phyloP scores from a whole-genome alignment of 2,329 filamentous ascomycete genomes.

The Aureobasidium sp. region DNA sequence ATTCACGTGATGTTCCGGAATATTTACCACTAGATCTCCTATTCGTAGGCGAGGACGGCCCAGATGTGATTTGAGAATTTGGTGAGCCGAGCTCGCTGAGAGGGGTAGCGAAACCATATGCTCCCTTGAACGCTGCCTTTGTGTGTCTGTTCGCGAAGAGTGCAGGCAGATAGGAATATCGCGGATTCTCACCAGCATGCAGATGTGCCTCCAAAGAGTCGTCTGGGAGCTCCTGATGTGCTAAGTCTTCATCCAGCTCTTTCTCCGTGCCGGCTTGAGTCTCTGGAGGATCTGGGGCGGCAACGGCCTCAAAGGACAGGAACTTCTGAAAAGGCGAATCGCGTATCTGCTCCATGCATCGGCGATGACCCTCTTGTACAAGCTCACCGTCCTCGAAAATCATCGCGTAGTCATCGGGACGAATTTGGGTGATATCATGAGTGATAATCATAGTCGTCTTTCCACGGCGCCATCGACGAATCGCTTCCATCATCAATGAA shows the following conservation, averaged over 20 bases:
- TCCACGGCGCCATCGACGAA: slow-evolving; percentile 66
- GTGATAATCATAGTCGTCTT: slow-evolving; percentile 93
- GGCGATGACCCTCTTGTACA: slow-evolving; percentile 60
- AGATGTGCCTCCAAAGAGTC: slow-evolving; percentile 26
- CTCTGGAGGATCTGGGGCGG: not conserved
- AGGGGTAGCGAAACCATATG: not conserved
- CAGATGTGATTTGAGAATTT: not conserved
- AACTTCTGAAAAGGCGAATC: slow-evolving; percentile 28
- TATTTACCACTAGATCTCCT: not conserved
- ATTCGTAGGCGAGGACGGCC: not conserved
- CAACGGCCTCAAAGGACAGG: slow-evolving; percentile 11
- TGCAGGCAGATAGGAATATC: slow-evolving; percentile 23
- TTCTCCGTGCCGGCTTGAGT: not conserved
- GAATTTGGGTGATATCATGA: slow-evolving; percentile 75
- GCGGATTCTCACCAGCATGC: slow-evolving; percentile 23
- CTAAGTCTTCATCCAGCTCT: not conserved
- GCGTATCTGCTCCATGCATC: slow-evolving; percentile 41
- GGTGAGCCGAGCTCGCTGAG: slow-evolving; percentile 3
- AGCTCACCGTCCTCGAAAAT: slow-evolving; percentile 65
- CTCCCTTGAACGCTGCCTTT: not conserved
- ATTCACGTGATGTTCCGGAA: not conserved
- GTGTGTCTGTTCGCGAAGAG: slow-evolving; percentile 18
- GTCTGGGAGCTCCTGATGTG: not conserved
- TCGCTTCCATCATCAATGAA: slow-evolving; percentile 61
- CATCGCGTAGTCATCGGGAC: slow-evolving; percentile 67